Evolutionary conservation across 2,329 filamentous ascomycete genomes (phyloP).

Genomic region (Sporothrix curviconia): DNA sequence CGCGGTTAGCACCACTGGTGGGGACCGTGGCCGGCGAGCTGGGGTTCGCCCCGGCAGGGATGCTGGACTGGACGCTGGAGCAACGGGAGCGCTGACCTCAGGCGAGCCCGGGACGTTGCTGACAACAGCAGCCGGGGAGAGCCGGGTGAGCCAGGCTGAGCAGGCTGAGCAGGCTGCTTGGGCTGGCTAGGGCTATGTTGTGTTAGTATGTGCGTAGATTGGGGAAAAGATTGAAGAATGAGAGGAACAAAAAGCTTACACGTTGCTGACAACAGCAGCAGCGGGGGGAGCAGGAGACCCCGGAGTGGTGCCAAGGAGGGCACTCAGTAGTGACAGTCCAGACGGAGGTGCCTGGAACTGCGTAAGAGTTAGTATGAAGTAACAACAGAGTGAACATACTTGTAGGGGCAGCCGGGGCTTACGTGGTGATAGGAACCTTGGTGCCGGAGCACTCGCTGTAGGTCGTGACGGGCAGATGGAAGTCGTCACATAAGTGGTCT

Average conservation of each 20-base stretch:
- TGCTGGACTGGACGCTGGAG: background rate
- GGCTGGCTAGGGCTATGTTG: no score
- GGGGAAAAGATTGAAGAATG: no score
- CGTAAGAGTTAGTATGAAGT: background rate
- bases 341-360: background rate
- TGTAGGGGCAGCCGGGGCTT: background rate
- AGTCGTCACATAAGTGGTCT: constrained; percentile 2
- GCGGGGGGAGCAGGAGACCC: background rate
- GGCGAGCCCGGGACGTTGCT: background rate
- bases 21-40: background rate
- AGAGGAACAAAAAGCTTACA: no score
- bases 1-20: background rate
- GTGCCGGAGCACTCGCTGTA: constrained; percentile 35
- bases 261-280: no score
- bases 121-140: background rate
- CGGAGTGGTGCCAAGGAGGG: constrained; percentile 36
- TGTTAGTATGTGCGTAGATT: no score
- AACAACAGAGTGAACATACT: background rate
- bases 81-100: background rate
- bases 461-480: constrained; percentile 28
- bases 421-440: background rate
- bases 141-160: background rate
- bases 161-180: background rate
- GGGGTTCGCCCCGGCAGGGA: background rate
- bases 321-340: constrained; percentile 31